Evolutionary conservation across 2,329 filamentous ascomycete species (phyloP).

Genomic region (Cadophora luteo-olivacea): DNA sequence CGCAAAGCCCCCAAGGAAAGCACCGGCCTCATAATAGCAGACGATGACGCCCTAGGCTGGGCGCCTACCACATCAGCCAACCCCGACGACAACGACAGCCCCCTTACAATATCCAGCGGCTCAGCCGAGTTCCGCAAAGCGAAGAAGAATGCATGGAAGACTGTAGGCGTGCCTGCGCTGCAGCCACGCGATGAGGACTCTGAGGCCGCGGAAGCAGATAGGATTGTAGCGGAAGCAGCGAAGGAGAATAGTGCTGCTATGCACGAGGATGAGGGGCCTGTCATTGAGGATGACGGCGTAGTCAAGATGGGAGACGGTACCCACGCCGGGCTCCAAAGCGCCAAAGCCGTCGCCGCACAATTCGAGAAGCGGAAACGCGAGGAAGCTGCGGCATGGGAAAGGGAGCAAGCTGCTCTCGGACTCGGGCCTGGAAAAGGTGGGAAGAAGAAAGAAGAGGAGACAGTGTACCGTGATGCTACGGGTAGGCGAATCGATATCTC

Average conservation of each 20-base stretch:
- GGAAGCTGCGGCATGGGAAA: conserved; percentile 61
- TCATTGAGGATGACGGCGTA: conserved; percentile 57
- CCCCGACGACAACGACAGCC: conserved; percentile 54
- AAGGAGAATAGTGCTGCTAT: conserved; percentile 65
- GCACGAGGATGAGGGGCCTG: conserved; percentile 57
- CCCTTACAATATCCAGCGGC: conserved; percentile 56
- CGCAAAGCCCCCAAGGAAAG: conserved; percentile 56
- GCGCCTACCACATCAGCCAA: conserved; percentile 52
- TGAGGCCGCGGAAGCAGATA: conserved; percentile 73
- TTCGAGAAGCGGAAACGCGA: conserved; percentile 70
- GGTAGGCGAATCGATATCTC: conserved; percentile 92
- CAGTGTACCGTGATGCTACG: conserved; percentile 93
- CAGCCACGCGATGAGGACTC: conserved; percentile 45
- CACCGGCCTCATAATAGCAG: conserved; percentile 66
- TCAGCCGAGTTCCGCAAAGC: conserved; percentile 70
- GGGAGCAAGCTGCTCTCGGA: conserved; percentile 42
- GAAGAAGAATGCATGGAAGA: conserved; percentile 84
- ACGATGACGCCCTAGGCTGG: conserved; percentile 61
- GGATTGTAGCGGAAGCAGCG: conserved; percentile 76
- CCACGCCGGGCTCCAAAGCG: conserved; percentile 85
- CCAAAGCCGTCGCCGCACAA: conserved; percentile 76
- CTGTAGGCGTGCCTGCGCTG: conserved; percentile 56
- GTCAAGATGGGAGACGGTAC: conserved; percentile 88
- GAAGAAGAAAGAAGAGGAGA: conserved; percentile 68
- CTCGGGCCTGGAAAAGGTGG: conserved; percentile 45